phyloP scores from a whole-genome alignment of 1,139 yeast species.

The Saccharomyces pastorianus region DNA sequence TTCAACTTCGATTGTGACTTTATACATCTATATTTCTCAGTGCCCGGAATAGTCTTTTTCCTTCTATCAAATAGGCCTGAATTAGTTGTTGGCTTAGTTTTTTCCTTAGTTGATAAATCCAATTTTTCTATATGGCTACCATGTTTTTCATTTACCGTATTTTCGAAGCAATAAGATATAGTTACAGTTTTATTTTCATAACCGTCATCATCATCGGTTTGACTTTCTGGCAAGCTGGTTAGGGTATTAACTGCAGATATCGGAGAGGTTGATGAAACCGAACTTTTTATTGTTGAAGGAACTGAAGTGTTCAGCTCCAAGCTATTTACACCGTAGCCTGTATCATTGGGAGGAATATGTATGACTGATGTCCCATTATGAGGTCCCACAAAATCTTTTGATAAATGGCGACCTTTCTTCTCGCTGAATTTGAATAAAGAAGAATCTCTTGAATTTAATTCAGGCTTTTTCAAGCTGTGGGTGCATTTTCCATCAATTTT shows the following conservation, averaged over 20 bases:
- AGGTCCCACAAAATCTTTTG: not conserved
- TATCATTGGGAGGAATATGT: not conserved
- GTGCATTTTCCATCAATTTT: not conserved
- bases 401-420: not conserved
- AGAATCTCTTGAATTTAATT: not conserved
- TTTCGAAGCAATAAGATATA: not conserved
- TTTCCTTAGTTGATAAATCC: not conserved
- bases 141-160: conserved; percentile 1
- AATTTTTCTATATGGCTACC: not conserved
- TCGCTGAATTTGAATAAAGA: not conserved
- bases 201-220: conserved; percentile 4
- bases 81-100: not conserved
- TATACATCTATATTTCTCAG: not conserved
- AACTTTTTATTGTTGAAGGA: not conserved
- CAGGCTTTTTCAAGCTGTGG: not conserved
- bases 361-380: not conserved
- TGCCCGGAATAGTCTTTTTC: not conserved
- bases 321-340: not conserved
- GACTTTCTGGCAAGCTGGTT: conserved; percentile 1
- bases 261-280: not conserved
- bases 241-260: not conserved
- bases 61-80: not conserved
- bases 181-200: conserved; percentile 5
- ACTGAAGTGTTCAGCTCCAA: not conserved
- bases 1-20: not conserved